phyloP scores from a whole-genome alignment of 78 protist genomes.

The Cyanophora paradoxa region DNA sequence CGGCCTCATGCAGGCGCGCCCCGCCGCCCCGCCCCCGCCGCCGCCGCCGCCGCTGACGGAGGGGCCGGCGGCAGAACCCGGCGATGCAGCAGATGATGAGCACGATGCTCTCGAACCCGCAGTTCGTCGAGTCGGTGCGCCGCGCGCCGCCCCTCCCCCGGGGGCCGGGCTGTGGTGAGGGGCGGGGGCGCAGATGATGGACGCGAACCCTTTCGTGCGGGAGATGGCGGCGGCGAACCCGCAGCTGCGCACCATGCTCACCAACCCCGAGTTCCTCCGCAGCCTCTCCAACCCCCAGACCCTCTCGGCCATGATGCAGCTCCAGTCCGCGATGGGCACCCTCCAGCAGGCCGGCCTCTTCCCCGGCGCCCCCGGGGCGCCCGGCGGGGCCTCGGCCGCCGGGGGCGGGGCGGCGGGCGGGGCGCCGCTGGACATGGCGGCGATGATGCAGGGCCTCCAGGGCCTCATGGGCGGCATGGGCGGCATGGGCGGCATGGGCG shows the following conservation, averaged over 20 bases:
- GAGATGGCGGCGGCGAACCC: constrained; percentile 13
- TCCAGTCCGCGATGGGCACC: constrained; percentile 20
- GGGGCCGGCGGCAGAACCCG: too few species aligned
- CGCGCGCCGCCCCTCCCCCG: not conserved
- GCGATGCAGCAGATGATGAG: not conserved
- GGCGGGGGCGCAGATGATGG: not conserved
- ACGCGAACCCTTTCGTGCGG: not conserved
- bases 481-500: too few species aligned
- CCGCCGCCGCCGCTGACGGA: too few species aligned
- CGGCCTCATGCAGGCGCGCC: too few species aligned
- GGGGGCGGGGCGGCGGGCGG: too few species aligned
- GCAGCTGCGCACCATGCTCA: constrained; percentile 6
- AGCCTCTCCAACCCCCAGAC: not conserved
- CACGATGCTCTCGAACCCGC: not conserved
- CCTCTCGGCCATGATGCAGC: constrained; percentile 5
- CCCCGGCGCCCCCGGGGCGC: too few species aligned
- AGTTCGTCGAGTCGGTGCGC: not conserved
- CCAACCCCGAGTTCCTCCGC: constrained; percentile 12
- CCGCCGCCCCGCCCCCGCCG: too few species aligned
- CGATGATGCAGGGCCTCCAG: too few species aligned
- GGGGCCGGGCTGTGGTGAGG: not conserved
- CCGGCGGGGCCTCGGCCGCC: too few species aligned
- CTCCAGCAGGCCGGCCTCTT: too few species aligned
- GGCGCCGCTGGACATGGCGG: too few species aligned
- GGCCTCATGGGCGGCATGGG: too few species aligned